Conservation (phyloP, 106 monocot genomes). For the Dendrobium chrysotoxum region DNA sequence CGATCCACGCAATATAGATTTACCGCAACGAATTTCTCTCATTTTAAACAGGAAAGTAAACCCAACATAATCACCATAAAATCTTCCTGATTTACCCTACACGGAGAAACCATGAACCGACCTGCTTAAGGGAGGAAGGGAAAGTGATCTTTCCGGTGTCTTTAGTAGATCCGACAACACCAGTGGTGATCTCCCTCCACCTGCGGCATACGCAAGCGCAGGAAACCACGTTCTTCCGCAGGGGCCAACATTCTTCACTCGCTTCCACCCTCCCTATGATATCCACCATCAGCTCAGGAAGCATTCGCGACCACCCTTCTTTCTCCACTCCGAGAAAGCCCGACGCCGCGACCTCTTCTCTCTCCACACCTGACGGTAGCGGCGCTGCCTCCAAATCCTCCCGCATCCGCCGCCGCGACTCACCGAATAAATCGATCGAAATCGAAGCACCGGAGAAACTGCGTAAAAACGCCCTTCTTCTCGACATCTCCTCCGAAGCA, state of each 20-base stretch:
- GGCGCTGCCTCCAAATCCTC: background rate
- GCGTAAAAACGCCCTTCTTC: background rate
- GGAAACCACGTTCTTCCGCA: constrained; percentile 57
- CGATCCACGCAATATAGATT: background rate
- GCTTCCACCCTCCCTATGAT: constrained; percentile 54
- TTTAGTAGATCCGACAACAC: constrained; percentile 26
- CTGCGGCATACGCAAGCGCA: constrained; percentile 73
- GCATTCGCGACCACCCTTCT: constrained; percentile 56
- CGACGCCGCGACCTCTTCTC: background rate
- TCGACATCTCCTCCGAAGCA: background rate
- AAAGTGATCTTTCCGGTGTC: constrained; percentile 66
- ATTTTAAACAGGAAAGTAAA: background rate
- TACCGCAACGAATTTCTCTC: background rate
- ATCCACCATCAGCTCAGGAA: constrained; percentile 66
- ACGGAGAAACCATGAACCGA: constrained; percentile 3
- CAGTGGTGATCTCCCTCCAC: constrained; percentile 52
- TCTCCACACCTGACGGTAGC: background rate
- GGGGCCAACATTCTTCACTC: constrained; percentile 65
- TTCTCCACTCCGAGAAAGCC: constrained; percentile 10
- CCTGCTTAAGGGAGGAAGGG: constrained; percentile 83
- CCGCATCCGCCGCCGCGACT: background rate
- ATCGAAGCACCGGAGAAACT: background rate
- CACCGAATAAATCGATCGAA: constrained; percentile 4
- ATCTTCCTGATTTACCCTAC: background rate
- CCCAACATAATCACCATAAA: background rate